phyloP scores from a whole-genome alignment of 371 early-diverging fungal species.

The Mortierella sp. region DNA sequence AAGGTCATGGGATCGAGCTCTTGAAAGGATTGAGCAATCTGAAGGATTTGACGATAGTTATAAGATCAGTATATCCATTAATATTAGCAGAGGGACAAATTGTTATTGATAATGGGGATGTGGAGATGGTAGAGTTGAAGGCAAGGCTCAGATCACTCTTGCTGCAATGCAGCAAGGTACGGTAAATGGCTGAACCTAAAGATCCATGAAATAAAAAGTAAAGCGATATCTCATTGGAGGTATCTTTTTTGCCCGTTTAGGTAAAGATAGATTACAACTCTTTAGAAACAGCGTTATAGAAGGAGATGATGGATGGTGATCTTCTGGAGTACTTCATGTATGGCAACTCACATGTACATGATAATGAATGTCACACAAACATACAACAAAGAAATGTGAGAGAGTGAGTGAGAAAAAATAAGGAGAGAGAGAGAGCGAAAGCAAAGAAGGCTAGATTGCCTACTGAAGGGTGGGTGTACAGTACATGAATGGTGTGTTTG shows the following conservation, averaged over 20 bases:
- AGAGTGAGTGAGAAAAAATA: too few relatives aligned
- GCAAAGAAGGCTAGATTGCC: not conserved
- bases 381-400: too few relatives aligned
- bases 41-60: not conserved
- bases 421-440: not conserved
- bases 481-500: not conserved
- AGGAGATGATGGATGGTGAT: too few relatives aligned
- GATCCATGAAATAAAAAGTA: not conserved
- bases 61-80: not conserved
- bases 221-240: not conserved
- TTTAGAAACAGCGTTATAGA: too few relatives aligned
- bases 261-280: too few relatives aligned
- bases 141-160: not conserved
- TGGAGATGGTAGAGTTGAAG: not conserved
- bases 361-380: too few relatives aligned
- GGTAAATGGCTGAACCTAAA: not conserved
- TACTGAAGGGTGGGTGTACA: too few relatives aligned
- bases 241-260: too few relatives aligned
- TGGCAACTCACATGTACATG: too few relatives aligned
- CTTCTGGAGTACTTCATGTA: not conserved
- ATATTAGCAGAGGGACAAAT: not conserved
- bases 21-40: constrained; percentile 7
- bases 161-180: not conserved
- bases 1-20: constrained; percentile 5
- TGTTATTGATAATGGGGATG: not conserved